Conservation (phyloP, 148 eudicot genomes). For the Diospyros kaki region DNA sequence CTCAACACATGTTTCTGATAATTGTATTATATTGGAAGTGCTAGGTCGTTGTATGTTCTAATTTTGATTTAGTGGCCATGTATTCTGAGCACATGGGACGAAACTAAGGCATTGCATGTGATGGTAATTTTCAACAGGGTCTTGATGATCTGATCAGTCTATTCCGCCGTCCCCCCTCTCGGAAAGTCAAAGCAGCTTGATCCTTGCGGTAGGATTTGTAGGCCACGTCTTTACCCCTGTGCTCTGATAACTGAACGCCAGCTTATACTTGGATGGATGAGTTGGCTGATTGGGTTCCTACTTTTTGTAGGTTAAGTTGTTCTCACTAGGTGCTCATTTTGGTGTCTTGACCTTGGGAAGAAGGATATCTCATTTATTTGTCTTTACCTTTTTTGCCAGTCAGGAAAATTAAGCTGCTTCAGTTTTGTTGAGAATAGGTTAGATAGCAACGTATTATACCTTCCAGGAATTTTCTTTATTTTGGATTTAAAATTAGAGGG, state of each 20-base stretch:
- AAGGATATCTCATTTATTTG: too few species aligned
- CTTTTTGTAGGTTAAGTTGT: conserved; percentile 8
- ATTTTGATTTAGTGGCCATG: not conserved
- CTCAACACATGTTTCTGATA: not conserved
- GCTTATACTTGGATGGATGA: not conserved
- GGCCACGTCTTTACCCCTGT: not conserved
- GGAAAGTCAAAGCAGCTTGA: conserved; percentile 41
- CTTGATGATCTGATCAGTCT: conserved; percentile 58
- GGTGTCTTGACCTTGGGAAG: too few species aligned
- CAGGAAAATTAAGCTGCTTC: too few species aligned
- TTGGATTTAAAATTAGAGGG: too few species aligned
- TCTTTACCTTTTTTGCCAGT: too few species aligned
- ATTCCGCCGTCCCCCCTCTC: conserved; percentile 57
- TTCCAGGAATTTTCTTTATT: too few species aligned
- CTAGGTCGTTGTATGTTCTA: not conserved
- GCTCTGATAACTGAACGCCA: not conserved
- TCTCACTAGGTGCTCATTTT: too few species aligned
- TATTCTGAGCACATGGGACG: conserved; percentile 3
- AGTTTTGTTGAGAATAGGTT: too few species aligned
- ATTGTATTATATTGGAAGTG: not conserved
- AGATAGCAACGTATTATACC: too few species aligned
- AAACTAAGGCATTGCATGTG: not conserved
- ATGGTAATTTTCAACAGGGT: conserved; percentile 34
- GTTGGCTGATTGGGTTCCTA: not conserved
- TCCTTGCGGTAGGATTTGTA: not conserved